Evolutionary conservation across 331 rosid genomes (phyloP).

Genomic region (Malus hybrid): DNA sequence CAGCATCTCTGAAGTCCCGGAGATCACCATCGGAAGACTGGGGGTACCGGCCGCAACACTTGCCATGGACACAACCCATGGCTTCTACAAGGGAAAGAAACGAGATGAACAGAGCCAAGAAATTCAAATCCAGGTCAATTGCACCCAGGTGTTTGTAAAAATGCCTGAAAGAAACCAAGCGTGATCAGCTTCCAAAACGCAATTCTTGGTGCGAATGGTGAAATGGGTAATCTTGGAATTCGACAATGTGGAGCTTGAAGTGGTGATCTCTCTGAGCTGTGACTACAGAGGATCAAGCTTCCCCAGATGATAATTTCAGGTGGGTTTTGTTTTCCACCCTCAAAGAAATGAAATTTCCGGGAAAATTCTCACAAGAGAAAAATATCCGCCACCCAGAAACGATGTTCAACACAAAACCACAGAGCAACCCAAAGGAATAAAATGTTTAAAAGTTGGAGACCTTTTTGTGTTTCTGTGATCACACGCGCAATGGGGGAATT

Average conservation of each 20-base stretch:
- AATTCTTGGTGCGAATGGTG: slow-evolving; percentile 7
- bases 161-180: slow-evolving; percentile 10
- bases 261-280: not conserved
- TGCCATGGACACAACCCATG: slow-evolving; percentile 92
- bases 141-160: slow-evolving; percentile 15
- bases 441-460: slow-evolving; percentile 2
- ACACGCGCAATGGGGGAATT: not conserved
- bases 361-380: not conserved
- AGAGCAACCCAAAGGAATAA: not conserved
- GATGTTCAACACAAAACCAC: slow-evolving; percentile 14
- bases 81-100: not conserved
- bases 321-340: not conserved
- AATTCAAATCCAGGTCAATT: slow-evolving; percentile 10
- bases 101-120: slow-evolving; percentile 5
- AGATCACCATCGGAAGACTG: slow-evolving; percentile 51
- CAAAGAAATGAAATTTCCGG: not conserved
- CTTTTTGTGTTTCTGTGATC: not conserved
- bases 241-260: slow-evolving; percentile 27
- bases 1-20: slow-evolving; percentile 36
- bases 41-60: slow-evolving; percentile 59
- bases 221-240: slow-evolving; percentile 20
- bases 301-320: not conserved
- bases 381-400: slow-evolving; percentile 4
- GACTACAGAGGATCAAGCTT: not conserved
- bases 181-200: not conserved